Conservation (phyloP, 2,329 filamentous ascomycete species). For the Monilinia fructigena region DNA sequence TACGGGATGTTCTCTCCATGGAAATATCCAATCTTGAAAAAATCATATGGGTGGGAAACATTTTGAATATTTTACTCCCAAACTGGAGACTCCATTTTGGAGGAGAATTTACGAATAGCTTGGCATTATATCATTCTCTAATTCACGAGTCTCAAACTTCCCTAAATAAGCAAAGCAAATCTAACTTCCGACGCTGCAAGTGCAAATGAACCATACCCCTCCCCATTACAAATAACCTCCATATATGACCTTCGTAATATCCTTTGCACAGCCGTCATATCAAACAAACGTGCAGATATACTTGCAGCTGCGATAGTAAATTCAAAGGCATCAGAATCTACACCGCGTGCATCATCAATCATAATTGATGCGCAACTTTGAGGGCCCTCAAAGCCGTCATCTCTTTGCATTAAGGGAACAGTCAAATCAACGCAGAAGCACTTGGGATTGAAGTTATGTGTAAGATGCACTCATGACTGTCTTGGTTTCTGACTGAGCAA, state of each 20-base stretch:
- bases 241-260: constrained; percentile 46
- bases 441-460: constrained; percentile 12
- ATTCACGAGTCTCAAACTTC: not conserved
- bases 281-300: constrained; percentile 56
- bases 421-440: not conserved
- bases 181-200: not conserved
- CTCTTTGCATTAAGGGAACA: not conserved
- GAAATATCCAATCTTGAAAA: not conserved
- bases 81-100: not conserved
- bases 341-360: constrained; percentile 56
- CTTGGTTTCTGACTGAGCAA: constrained; percentile 24
- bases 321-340: constrained; percentile 32
- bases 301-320: constrained; percentile 58
- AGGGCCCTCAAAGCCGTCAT: constrained; percentile 46
- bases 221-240: no score
- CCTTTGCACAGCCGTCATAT: constrained; percentile 43
- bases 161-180: not conserved
- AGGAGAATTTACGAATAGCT: not conserved
- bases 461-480: not conserved
- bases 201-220: not conserved
- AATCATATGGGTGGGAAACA: not conserved
- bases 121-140: not conserved
- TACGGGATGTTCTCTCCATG: not conserved
- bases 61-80: not conserved
- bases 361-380: constrained; percentile 77